Conservation (phyloP, 176 grass and related monocot species). For the Stipa capillata region DNA sequence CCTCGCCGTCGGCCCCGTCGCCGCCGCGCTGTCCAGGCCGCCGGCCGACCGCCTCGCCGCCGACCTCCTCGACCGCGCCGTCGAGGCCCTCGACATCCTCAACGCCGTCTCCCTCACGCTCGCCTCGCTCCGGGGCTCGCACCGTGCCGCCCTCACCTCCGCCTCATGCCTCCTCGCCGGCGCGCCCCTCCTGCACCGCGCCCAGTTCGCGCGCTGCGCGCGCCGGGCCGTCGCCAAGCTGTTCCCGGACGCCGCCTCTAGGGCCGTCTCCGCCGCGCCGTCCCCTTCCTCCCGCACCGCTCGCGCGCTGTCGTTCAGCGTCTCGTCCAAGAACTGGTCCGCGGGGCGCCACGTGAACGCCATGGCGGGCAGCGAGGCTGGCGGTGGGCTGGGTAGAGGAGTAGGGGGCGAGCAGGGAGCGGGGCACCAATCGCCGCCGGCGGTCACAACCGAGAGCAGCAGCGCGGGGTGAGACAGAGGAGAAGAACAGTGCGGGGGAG, state of each 20-base stretch:
- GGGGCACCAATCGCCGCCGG: too few relatives aligned
- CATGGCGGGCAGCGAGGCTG: too few relatives aligned
- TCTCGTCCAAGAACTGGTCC: slow-evolving; percentile 77
- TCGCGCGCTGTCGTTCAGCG: slow-evolving; percentile 35
- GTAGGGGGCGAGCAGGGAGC: too few relatives aligned
- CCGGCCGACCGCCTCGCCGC: too few relatives aligned
- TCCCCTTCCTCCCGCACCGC: slow-evolving; percentile 8
- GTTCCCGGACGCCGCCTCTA: not conserved
- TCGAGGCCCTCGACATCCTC: slow-evolving; percentile 78
- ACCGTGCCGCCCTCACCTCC: slow-evolving; percentile 58
- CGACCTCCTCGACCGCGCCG: too few relatives aligned
- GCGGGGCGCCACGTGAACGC: slow-evolving; percentile 39
- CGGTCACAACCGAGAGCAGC: too few relatives aligned
- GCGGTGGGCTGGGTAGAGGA: too few relatives aligned
- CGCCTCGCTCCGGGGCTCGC: slow-evolving; percentile 44
- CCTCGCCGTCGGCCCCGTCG: slow-evolving; percentile 16
- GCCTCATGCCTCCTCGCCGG: too few relatives aligned
- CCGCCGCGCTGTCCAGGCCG: too few relatives aligned
- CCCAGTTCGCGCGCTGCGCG: slow-evolving; percentile 51
- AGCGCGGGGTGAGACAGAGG: too few relatives aligned
- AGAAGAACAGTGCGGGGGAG: too few relatives aligned
- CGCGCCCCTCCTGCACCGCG: slow-evolving; percentile 5
- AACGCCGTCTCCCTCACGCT: slow-evolving; percentile 61
- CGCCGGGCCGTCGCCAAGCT: slow-evolving; percentile 63
- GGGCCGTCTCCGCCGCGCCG: too few relatives aligned